These are phyloP conservation scores for Periconia sp. DNA, from an alignment of 2,329 filamentous ascomycete species.

Conservation along the genomic window DNA sequence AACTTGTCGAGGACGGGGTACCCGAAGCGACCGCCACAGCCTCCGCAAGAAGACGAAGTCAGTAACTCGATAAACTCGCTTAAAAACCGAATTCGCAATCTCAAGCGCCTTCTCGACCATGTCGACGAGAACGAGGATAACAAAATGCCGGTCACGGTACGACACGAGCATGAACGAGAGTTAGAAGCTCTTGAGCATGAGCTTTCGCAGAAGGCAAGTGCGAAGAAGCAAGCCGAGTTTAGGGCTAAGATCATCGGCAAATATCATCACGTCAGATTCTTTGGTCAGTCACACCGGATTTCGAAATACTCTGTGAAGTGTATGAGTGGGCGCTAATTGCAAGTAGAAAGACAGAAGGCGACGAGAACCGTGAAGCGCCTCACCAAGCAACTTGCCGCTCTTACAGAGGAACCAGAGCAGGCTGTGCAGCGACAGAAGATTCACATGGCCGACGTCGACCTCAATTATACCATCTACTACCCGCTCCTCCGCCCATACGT, in stretches of 20 bases:
- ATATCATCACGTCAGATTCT: constrained; percentile 86
- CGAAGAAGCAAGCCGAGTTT: constrained; percentile 64
- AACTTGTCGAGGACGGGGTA: constrained; percentile 15
- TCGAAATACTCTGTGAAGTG: neutral
- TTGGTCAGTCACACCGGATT: constrained; percentile 61
- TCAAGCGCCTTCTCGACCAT: constrained; percentile 69
- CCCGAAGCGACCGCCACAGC: constrained; percentile 1
- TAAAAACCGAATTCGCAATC: constrained; percentile 74
- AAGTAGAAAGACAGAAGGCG: constrained; percentile 73
- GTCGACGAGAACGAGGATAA: constrained; percentile 55
- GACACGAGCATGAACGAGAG: constrained; percentile 74
- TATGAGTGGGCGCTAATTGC: constrained; percentile 20
- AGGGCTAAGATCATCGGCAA: constrained; percentile 74
- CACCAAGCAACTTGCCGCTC: constrained; percentile 60
- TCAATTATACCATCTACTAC: constrained; percentile 76
- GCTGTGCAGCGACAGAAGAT: constrained; percentile 60
- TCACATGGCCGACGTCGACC: constrained; percentile 74
- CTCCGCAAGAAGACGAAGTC: constrained; percentile 1
- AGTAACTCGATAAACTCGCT: constrained; percentile 60
- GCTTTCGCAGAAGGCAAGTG: constrained; percentile 52
- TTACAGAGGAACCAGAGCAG: constrained; percentile 59
- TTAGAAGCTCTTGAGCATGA: constrained; percentile 70
- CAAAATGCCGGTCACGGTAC: constrained; percentile 69
- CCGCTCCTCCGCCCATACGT: constrained; percentile 75
- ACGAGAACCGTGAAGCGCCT: constrained; percentile 70